These are phyloP conservation scores for Umbilicaria muhlenbergii DNA, from an alignment of 495 filamentous ascomycete genomes.

Conservation along the genomic window DNA sequence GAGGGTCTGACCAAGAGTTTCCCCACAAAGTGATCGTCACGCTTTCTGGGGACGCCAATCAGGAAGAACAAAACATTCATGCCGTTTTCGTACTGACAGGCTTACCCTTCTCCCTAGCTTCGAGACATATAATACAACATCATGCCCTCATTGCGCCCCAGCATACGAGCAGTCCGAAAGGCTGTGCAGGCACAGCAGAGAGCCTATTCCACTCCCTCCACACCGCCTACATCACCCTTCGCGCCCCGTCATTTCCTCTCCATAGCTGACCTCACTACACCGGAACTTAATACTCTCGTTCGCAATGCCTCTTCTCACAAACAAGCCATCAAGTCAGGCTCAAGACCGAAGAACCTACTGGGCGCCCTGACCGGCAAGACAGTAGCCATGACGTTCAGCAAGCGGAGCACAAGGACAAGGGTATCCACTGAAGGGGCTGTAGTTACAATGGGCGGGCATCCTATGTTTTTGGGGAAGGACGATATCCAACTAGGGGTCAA, in stretches of 20 bases:
- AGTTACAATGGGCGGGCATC: conserved; percentile 68
- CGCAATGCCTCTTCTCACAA: conserved; percentile 68
- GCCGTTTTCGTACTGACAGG: no score
- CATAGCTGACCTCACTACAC: conserved; percentile 65
- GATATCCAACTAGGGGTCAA: conserved; percentile 97
- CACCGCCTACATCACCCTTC: conserved; percentile 25
- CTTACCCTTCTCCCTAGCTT: background rate
- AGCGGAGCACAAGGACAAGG: conserved; percentile 81
- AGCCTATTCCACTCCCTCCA: conserved; percentile 2
- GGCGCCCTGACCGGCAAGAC: conserved; percentile 55
- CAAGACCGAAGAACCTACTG: conserved; percentile 39
- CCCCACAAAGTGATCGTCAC: no score
- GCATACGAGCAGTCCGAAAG: background rate
- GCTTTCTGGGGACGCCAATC: no score
- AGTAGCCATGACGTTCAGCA: conserved; percentile 90
- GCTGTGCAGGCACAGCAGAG: background rate
- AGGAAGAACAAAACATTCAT: no score
- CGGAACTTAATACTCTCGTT: conserved; percentile 68
- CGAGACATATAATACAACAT: background rate
- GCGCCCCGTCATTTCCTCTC: conserved; percentile 74
- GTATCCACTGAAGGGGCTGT: conserved; percentile 86
- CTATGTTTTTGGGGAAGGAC: conserved; percentile 88
- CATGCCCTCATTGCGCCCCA: background rate
- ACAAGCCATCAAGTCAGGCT: conserved; percentile 55
- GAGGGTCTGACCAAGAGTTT: no score